phyloP scores from a whole-genome alignment of 441 rosid genomes.

The Adansonia grandidieri region DNA sequence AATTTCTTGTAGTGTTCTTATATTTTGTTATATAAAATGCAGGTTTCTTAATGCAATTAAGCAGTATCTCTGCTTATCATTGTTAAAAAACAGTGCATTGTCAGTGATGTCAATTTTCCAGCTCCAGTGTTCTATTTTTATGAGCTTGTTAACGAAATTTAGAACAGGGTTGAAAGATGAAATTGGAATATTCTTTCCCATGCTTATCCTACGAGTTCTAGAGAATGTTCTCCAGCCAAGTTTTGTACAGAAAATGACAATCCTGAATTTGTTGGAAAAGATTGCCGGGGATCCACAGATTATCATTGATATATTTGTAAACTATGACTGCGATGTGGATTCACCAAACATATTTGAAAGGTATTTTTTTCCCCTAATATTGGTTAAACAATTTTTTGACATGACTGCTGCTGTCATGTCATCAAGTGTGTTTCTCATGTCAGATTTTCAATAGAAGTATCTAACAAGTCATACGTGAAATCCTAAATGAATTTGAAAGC shows the following conservation, averaged over 20 bases:
- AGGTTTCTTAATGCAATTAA: constrained; percentile 91
- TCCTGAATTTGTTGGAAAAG: constrained; percentile 84
- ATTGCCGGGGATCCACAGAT: constrained; percentile 78
- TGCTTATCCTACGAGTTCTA: constrained; percentile 95
- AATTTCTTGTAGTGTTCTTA: constrained; percentile 16
- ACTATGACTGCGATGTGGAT: constrained; percentile 95
- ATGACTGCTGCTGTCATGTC: neutral
- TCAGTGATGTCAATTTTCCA: constrained; percentile 97
- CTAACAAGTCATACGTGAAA: neutral
- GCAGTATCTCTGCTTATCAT: constrained; percentile 90
- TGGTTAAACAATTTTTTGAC: neutral
- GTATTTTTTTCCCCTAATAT: constrained; percentile 34
- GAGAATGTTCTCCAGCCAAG: constrained; percentile 99
- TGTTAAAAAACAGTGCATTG: constrained; percentile 94
- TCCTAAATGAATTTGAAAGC: constrained; percentile 2
- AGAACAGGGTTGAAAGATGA: constrained; percentile 89
- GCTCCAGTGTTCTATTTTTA: constrained; percentile 92
- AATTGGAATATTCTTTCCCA: constrained; percentile 96
- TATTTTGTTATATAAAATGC: constrained; percentile 36
- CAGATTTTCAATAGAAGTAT: neutral
- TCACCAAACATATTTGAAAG: constrained; percentile 96
- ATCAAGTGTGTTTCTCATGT: neutral
- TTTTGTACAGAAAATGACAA: constrained; percentile 96
- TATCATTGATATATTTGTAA: constrained; percentile 87
- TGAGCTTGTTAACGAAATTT: constrained; percentile 68